Evolutionary conservation across 805 yeast species (phyloP), one percentile per base, ranked within the genome.

Genomic region (Candida maesae): DNA sequence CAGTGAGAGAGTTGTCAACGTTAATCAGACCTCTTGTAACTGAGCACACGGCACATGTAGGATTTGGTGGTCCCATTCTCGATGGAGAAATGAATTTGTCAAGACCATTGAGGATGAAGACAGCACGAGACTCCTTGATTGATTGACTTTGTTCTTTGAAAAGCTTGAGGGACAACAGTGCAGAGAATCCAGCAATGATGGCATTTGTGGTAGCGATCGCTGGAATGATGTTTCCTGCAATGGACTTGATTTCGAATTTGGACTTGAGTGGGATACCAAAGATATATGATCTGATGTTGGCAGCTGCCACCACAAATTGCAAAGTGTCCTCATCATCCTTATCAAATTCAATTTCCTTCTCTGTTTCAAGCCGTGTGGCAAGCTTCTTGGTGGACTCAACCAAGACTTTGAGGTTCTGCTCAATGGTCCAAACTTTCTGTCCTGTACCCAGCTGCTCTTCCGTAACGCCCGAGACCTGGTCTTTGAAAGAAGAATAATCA

Each of bases 121-220:
- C 63, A 74, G 79, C 65, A 45, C 66, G 57, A 31, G 76, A 70
- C 8, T 61, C 59, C 2, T 52, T 47, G 8, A 61, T 50, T 12
- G 63, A 60, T 3, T 62, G 60, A 21, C 60, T 49, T 2, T 55
- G 52, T 1, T 47, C 45, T 41, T 50, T 52, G 34, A 83, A 54
- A 39, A 78, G 60, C 59, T 77, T 75, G 35, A 89, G 64, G 0
- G 95, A 84, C 28, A 82, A 78, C 29, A 91, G 59, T 3, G 89
- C 81, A 13, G 93, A 83, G 50, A 88, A 74, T 0, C 99, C 99
- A 0, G 96, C 89, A 52, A 93, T 81, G 12, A 93, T 82, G 1
- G 99, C 98, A 61, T 93, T 93, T 4, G 97, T 91, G 2, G 99
- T 93, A 6, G 99, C 98, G 52, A 95, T 90, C 0, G 99, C 99